Evolutionary conservation across 2,329 filamentous ascomycete genomes (phyloP), one percentile per base, ranked within the genome.

Genomic region (Blumeriella jaapii): DNA sequence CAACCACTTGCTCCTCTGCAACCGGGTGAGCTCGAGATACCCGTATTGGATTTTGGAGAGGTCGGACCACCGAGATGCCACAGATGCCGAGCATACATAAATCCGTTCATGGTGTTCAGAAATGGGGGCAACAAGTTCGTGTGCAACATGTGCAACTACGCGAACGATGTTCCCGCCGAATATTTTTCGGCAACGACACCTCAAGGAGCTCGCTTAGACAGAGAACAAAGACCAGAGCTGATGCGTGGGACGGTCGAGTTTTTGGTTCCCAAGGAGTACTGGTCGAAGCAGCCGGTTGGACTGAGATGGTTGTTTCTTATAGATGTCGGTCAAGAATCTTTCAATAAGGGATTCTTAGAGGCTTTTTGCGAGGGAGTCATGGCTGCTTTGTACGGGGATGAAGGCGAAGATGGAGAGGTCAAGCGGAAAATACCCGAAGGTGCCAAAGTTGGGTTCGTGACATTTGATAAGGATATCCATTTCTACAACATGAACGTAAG

Each of bases 81-180:
- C 51, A 72, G 91, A 61, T 98, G 91, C 64, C 74, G 91, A 55
- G 82, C 89, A 10, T 98, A 98, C 61, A 93, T 98, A 62, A 98
- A 98, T 55, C 91, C 91, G 2, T 98, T 98, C 57, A 96, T 98
- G 91, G 82, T 87, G 55, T 98, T 98, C 68, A 74, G 82, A 40
- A 80, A 82, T 11, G 89, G 89, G 23, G 91, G 91, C 38, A 94
- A 89, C 62, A 94, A 93, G 57, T 93, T 94, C 57, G 85, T 94
- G 34, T 98, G 91, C 65, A 98, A 98, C 55, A 83, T 98, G 62
- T 98, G 91, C 63, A 91, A 82, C 14, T 93, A 96, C 57, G 86
- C 91, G 31, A 98, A 96, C 56, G 91, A 98, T 54, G 93, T 93
- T 0, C 67, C 85, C 0, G 62, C 82, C 1, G 89, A 95, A 55